phyloP scores from a whole-genome alignment of 352 stramenopile species.

The Pythium rishiriense region DNA sequence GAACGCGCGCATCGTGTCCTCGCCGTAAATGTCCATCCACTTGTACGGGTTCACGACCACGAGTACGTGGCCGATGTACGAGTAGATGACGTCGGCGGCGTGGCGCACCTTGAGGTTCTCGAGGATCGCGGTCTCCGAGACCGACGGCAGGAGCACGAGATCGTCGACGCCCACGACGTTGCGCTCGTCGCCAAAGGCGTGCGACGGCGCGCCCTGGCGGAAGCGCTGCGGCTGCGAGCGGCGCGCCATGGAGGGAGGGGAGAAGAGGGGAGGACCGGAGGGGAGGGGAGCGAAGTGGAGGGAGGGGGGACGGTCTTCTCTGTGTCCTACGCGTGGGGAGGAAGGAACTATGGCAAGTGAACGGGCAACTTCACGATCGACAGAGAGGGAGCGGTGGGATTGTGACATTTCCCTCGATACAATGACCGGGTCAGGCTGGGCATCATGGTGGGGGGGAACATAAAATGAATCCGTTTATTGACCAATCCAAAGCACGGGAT shows the following conservation, averaged over 20 bases:
- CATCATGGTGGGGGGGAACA: too few relatives aligned
- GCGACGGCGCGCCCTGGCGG: constrained; percentile 6
- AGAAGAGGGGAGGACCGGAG: background rate
- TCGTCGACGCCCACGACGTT: constrained; percentile 79
- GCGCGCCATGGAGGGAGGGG: constrained; percentile 17
- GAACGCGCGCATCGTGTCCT: constrained; percentile 78
- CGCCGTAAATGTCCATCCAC: constrained; percentile 89
- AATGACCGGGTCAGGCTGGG: constrained; percentile 12
- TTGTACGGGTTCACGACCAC: constrained; percentile 91
- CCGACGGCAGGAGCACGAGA: constrained; percentile 69
- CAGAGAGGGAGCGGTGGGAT: background rate
- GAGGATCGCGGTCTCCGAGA: constrained; percentile 80
- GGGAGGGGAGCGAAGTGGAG: too few relatives aligned
- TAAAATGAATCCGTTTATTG: too few relatives aligned
- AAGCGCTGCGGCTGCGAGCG: constrained; percentile 29
- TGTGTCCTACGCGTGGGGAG: constrained; percentile 3
- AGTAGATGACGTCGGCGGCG: constrained; percentile 85
- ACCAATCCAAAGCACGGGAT: background rate
- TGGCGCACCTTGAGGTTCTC: constrained; percentile 90
- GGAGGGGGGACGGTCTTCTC: background rate
- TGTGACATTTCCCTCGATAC: constrained; percentile 22
- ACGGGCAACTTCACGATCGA: constrained; percentile 20
- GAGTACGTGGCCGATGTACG: constrained; percentile 88
- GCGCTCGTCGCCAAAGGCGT: constrained; percentile 61
- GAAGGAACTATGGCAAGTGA: constrained; percentile 7